These are phyloP conservation scores for Hypericum perforatum DNA, from an alignment of 345 rosid species.

Conservation along the genomic window DNA sequence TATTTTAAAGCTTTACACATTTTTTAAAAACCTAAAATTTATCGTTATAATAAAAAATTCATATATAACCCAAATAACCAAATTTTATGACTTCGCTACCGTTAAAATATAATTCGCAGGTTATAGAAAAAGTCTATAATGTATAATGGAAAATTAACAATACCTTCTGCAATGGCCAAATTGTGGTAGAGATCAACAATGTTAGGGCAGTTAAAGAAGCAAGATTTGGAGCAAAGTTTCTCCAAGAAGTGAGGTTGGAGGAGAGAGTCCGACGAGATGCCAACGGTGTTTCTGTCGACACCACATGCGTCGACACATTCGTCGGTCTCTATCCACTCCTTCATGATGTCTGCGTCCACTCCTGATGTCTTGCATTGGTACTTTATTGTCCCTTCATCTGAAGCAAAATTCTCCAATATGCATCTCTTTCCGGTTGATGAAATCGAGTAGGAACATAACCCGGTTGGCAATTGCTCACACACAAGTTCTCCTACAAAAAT, in stretches of 20 bases:
- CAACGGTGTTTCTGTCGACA: slow-evolving; percentile 16
- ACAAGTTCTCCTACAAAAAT: slow-evolving; percentile 17
- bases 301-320: slow-evolving; percentile 22
- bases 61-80: too few species aligned
- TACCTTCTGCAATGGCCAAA: slow-evolving; percentile 28
- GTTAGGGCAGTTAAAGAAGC: slow-evolving; percentile 21
- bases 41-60: too few species aligned
- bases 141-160: too few species aligned
- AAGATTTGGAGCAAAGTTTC: slow-evolving; percentile 23
- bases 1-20: too few species aligned
- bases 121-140: too few species aligned
- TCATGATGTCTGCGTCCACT: slow-evolving; percentile 11
- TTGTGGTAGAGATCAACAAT: slow-evolving; percentile 28
- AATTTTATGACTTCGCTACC: too few species aligned
- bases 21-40: too few species aligned
- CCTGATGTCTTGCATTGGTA: slow-evolving; percentile 29
- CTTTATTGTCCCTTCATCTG: slow-evolving; percentile 3
- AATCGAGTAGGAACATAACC: slow-evolving; percentile 17
- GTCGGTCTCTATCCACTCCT: slow-evolving; percentile 18
- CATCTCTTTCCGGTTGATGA: slow-evolving; percentile 26
- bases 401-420: slow-evolving; percentile 16
- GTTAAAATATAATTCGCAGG: too few species aligned
- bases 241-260: slow-evolving; percentile 19
- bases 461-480: slow-evolving; percentile 25
- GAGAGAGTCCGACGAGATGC: slow-evolving; percentile 25